These are phyloP conservation scores for Grifola frondosa DNA, from an alignment of 1,284 basidiomycete genomes.

Conservation along the genomic window DNA sequence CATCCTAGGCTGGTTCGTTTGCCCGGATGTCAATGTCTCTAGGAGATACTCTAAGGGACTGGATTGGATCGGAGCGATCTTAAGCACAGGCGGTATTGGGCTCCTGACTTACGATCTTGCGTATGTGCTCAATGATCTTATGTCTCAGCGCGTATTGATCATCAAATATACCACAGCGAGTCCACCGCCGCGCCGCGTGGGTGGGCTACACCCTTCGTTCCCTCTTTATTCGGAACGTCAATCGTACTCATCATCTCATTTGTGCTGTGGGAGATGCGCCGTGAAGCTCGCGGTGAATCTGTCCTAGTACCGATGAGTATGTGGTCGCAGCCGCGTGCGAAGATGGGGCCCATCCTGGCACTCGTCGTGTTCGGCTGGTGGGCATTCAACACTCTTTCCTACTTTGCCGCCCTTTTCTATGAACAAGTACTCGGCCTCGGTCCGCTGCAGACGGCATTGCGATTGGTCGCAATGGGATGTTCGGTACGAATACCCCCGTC, in stretches of 20 bases:
- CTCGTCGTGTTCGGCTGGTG: constrained; percentile 38
- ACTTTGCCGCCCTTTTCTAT: constrained; percentile 32
- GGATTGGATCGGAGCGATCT: constrained; percentile 35
- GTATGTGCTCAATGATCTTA: constrained; percentile 22
- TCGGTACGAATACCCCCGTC: constrained; percentile 12
- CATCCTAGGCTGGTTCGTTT: constrained; percentile 26
- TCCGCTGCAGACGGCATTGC: constrained; percentile 33
- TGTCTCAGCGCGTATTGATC: background rate
- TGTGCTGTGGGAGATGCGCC: constrained; percentile 33
- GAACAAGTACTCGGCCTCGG: constrained; percentile 34
- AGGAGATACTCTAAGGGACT: constrained; percentile 34
- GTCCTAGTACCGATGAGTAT: constrained; percentile 38
- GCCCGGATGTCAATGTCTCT: constrained; percentile 19
- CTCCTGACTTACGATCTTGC: constrained; percentile 35
- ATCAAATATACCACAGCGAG: constrained; percentile 25
- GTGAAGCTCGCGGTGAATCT: constrained; percentile 29
- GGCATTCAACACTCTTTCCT: constrained; percentile 32
- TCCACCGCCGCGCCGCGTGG: constrained; percentile 31
- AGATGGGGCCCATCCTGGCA: constrained; percentile 30
- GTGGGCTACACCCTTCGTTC: constrained; percentile 36
- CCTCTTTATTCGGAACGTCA: constrained; percentile 30
- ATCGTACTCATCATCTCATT: constrained; percentile 30
- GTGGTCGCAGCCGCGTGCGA: constrained; percentile 33
- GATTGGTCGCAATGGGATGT: constrained; percentile 36
- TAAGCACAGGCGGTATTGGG: constrained; percentile 33